phyloP scores from a whole-genome alignment of 257 asterid species.

The Gentiana dahurica region DNA sequence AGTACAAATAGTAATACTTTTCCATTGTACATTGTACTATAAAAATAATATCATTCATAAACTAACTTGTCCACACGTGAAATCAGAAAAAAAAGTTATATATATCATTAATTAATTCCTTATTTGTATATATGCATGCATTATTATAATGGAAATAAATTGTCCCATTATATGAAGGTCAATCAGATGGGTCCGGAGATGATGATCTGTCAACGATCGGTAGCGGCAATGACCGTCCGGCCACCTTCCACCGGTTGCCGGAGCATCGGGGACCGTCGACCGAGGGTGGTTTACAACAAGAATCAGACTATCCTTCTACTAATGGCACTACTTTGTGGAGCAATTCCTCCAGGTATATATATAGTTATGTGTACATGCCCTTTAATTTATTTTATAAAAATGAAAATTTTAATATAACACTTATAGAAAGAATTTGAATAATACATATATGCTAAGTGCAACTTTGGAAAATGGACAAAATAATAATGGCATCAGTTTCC shows the following conservation, averaged over 20 bases:
- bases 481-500: slow-evolving; percentile 6
- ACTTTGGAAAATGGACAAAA: slow-evolving; percentile 5
- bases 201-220: slow-evolving; percentile 75
- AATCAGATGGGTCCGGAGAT: slow-evolving; percentile 92
- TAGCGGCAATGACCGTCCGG: slow-evolving; percentile 28
- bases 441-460: slow-evolving; percentile 1
- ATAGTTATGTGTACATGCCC: not conserved
- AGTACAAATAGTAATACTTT: not conserved
- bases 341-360: slow-evolving; percentile 69
- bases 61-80: no score
- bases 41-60: not conserved
- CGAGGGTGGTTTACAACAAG: slow-evolving; percentile 48
- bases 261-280: slow-evolving; percentile 48
- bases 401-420: no score
- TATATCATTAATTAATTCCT: no score
- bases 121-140: slow-evolving; percentile 1
- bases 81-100: not conserved
- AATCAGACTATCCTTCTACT: slow-evolving; percentile 39
- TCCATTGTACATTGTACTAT: not conserved
- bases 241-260: slow-evolving; percentile 32
- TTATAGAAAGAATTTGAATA: no score
- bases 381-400: not conserved
- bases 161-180: slow-evolving; percentile 33
- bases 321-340: slow-evolving; percentile 57
- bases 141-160: not conserved